Base-by-base conservation (phyloP, 345 rosid genomes). In the Litchi chinensis region DNA sequence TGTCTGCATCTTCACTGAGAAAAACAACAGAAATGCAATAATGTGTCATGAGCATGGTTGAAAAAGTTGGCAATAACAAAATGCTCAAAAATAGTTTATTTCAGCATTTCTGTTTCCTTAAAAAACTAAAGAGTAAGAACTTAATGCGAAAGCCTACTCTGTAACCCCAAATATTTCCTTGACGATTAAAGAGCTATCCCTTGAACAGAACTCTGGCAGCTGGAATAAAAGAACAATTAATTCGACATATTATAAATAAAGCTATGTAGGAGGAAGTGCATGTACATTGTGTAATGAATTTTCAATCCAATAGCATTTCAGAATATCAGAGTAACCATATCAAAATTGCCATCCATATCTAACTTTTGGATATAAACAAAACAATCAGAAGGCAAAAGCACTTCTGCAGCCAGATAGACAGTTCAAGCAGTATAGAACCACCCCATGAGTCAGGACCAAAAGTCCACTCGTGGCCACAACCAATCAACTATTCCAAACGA, bases 151-250 rank as follows among this genome's bases (percentile, higher is more conserved):
- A 41, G 64, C 95, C 79, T 93, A 94, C 98, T 92, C 98, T 85
- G 97, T 79, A 56, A 91, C 99, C 75, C 99, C 98, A 46, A 93
- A 94, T 75, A 97, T 93, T 86, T 97, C 98, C 89, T 96, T 94
- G 65, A 94, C 89, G 39, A 90, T 83, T 48, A 96, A 88, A 67
- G 99, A 93, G 87, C 83, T 88, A 78, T 93, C 95, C 84, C 88
- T 82, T 10, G 88, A 82, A 81, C 97, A 92, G 85, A 96, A 92
- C 84, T 94, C 99, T 50, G 95, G 98, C 85, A 94, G 85, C 98
- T 96, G 93, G 80, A 76, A 79, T 40, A 76, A 73, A 71, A 76
- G 54, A 28, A 80, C 21, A 73, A 52, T 63, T 65, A 82, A 70
- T 76, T 72, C 15, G 48, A 18, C 59, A 68, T 9, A 40, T n/a